Evolutionary conservation across 495 filamentous ascomycete genomes (phyloP).

Genomic region (Lineolata rhizophorae): DNA sequence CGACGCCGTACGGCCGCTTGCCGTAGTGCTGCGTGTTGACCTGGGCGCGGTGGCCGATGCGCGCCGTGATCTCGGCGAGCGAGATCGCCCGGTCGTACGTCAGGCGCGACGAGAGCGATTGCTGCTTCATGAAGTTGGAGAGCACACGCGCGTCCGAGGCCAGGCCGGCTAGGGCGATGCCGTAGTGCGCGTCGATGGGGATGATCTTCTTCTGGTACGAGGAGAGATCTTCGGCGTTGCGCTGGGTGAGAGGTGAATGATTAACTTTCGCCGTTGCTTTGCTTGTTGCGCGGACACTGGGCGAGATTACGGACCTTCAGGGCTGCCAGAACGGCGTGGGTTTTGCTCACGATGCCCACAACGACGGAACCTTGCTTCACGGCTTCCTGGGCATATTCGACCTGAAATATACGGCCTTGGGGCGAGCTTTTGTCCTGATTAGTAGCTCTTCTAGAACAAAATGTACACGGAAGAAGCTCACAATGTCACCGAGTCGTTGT

Average conservation of each 20-base stretch:
- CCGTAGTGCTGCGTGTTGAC: conserved; percentile 96
- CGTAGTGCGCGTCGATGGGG: conserved; percentile 82
- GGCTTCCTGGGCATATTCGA: conserved; percentile 96
- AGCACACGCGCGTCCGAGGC: conserved; percentile 96
- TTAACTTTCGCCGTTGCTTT: no score
- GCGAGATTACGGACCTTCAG: conserved; percentile 50
- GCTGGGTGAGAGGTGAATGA: no score
- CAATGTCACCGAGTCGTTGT: conserved; percentile 99
- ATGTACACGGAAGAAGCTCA: no score
- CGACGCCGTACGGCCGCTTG: conserved; percentile 89
- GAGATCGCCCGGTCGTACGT: conserved; percentile 88
- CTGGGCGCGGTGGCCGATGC: conserved; percentile 92
- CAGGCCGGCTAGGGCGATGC: conserved; percentile 86
- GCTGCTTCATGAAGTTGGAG: conserved; percentile 99
- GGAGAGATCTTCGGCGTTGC: conserved; percentile 96
- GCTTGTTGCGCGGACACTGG: conserved; percentile 1
- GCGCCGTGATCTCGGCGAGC: conserved; percentile 61
- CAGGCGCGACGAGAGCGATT: conserved; percentile 83
- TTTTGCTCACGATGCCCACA: conserved; percentile 91
- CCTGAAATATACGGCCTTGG: conserved; percentile 97
- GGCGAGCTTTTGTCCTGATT: no score
- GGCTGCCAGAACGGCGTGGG: conserved; percentile 86
- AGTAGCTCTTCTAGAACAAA: no score
- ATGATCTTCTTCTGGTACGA: conserved; percentile 99
- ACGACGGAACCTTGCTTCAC: conserved; percentile 98